These are phyloP conservation scores for Saksenaea oblongispora DNA, from an alignment of 371 early-diverging fungal genomes.

Conservation along the genomic window DNA sequence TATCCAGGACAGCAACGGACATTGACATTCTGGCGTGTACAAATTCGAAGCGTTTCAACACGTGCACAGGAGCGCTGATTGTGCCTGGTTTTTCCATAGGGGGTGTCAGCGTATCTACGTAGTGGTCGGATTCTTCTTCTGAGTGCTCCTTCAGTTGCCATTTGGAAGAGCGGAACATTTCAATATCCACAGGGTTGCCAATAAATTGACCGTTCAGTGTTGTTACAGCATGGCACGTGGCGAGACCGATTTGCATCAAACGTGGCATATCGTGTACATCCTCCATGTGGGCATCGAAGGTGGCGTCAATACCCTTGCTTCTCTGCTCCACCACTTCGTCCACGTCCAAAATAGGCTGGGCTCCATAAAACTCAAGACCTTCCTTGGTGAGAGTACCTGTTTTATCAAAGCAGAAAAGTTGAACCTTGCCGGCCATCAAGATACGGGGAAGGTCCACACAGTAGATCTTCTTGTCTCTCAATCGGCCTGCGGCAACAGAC, in stretches of 20 bases:
- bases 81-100: conserved; percentile 22
- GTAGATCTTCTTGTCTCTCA: conserved; percentile 63
- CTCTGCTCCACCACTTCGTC: conserved; percentile 33
- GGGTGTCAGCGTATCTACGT: conserved; percentile 49
- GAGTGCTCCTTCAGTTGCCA: conserved; percentile 29
- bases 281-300: conserved; percentile 33
- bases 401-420: conserved; percentile 87
- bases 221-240: conserved; percentile 83
- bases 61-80: conserved; percentile 36
- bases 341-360: conserved; percentile 26
- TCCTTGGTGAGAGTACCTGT: conserved; percentile 72
- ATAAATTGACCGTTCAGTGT: conserved; percentile 69
- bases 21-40: conserved; percentile 83
- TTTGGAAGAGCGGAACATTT: conserved; percentile 83
- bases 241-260: conserved; percentile 64
- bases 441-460: conserved; percentile 85
- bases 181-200: conserved; percentile 94
- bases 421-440: conserved; percentile 87
- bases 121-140: conserved; percentile 23
- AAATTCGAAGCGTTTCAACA: conserved; percentile 84
- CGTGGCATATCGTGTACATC: conserved; percentile 36
- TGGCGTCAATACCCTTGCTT: conserved; percentile 8
- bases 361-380: conserved; percentile 63
- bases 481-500: conserved; percentile 74
- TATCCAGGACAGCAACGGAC: conserved; percentile 74